A percentile compares a stretch with the other conserved stretches of the same genome.
Evolutionary conservation across 2,329 filamentous ascomycete genomes (phyloP).

Genomic region (Lasiodiplodia sp.): DNA sequence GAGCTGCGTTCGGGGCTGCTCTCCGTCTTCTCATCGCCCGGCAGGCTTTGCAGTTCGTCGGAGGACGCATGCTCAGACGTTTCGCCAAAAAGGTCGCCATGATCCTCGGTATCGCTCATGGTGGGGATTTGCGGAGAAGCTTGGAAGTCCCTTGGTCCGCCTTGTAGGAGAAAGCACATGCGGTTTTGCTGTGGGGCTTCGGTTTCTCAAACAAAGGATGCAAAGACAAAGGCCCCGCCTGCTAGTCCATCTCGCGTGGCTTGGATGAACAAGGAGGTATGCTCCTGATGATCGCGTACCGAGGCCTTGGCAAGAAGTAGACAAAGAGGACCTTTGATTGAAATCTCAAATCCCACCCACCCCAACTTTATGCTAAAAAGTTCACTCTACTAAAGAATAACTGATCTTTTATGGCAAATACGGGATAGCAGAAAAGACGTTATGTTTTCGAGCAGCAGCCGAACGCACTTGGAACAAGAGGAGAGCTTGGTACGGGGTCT

Average conservation of each 20-base stretch:
- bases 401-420: background rate
- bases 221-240: background rate
- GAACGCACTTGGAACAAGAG: slow-evolving; percentile 3
- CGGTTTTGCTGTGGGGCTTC: background rate
- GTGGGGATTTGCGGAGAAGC: background rate
- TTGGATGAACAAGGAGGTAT: background rate
- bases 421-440: too few species aligned
- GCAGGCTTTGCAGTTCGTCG: background rate
- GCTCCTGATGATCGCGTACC: background rate
- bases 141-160: too few species aligned
- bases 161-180: background rate
- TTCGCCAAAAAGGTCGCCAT: background rate
- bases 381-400: too few species aligned
- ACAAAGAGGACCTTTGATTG: background rate
- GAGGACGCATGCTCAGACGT: background rate
- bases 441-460: slow-evolving; percentile 23
- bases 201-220: background rate
- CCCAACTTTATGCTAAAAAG: background rate
- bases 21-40: too few species aligned
- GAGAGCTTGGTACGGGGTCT: background rate
- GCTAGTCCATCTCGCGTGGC: background rate
- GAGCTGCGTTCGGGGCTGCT: background rate
- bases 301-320: background rate
- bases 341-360: background rate
- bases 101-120: background rate